Evolutionary conservation across 805 yeast genomes (phyloP).

Genomic region (Pichia eremophila): DNA sequence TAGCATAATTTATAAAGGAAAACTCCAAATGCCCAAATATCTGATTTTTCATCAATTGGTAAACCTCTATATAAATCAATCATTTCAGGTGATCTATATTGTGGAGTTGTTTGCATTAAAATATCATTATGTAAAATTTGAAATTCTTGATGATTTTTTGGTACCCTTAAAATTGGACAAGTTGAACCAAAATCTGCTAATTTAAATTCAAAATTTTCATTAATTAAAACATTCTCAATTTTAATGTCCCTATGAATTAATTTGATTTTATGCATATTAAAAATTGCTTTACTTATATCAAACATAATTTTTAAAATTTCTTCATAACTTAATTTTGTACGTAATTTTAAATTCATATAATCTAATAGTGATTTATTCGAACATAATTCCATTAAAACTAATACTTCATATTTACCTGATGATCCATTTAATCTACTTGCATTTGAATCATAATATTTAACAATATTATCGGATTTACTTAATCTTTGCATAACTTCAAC

Average conservation of each 20-base stretch:
- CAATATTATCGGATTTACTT: constrained; percentile 69
- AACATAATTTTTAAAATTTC: constrained; percentile 79
- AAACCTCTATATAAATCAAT: constrained; percentile 73
- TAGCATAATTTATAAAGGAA: constrained; percentile 84
- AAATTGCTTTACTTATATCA: constrained; percentile 71
- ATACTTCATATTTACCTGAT: constrained; percentile 62
- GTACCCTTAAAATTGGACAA: constrained; percentile 60
- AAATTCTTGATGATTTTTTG: constrained; percentile 64
- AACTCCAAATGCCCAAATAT: constrained; percentile 95
- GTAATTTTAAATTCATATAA: constrained; percentile 78
- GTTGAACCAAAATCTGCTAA: constrained; percentile 93
- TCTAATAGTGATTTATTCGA: constrained; percentile 80
- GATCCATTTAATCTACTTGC: constrained; percentile 60
- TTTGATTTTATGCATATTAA: constrained; percentile 74
- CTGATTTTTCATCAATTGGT: constrained; percentile 86
- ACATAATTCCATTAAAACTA: constrained; percentile 88
- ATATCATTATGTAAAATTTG: constrained; percentile 76
- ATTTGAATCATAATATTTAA: constrained; percentile 89
- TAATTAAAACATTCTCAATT: constrained; percentile 87
- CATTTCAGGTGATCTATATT: constrained; percentile 95
- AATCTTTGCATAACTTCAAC: constrained; percentile 95
- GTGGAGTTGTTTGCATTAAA: constrained; percentile 88
- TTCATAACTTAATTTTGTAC: constrained; percentile 63
- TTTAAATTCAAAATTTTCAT: constrained; percentile 59
- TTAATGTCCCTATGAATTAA: constrained; percentile 89